Conservation (phyloP, 2,329 filamentous ascomycete species). For the Ophiostoma sp. region DNA sequence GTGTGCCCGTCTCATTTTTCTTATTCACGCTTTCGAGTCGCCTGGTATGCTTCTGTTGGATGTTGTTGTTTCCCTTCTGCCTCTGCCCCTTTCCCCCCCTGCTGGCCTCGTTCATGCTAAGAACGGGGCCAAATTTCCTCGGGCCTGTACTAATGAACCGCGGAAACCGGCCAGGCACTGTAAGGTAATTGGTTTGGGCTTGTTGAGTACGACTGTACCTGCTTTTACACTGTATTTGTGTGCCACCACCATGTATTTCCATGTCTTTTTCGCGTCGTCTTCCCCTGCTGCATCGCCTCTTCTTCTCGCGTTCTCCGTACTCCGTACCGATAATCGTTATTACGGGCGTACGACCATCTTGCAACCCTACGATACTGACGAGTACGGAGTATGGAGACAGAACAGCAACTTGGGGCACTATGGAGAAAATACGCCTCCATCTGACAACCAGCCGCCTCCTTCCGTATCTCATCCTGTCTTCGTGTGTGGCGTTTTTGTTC, state of each 20-base stretch:
- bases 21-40: background rate
- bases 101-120: constrained; percentile 16
- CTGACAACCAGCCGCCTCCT: background rate
- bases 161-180: background rate
- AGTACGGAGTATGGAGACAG: background rate
- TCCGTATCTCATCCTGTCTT: background rate
- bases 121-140: constrained; percentile 19
- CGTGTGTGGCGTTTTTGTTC: background rate
- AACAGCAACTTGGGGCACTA: background rate
- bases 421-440: background rate
- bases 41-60: background rate
- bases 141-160: constrained; percentile 6
- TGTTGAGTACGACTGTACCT: constrained; percentile 5
- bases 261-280: background rate
- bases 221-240: background rate
- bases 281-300: background rate
- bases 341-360: background rate
- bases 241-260: background rate
- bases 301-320: background rate
- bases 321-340: constrained; percentile 5
- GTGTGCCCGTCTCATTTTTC: background rate
- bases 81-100: constrained; percentile 3
- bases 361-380: background rate
- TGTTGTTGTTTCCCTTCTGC: background rate
- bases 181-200: background rate